Evolutionary conservation across 1,284 basidiomycete genomes (phyloP), one percentile per base, ranked within the genome.

Genomic region (Cutaneotrichosporon daszewskae): DNA sequence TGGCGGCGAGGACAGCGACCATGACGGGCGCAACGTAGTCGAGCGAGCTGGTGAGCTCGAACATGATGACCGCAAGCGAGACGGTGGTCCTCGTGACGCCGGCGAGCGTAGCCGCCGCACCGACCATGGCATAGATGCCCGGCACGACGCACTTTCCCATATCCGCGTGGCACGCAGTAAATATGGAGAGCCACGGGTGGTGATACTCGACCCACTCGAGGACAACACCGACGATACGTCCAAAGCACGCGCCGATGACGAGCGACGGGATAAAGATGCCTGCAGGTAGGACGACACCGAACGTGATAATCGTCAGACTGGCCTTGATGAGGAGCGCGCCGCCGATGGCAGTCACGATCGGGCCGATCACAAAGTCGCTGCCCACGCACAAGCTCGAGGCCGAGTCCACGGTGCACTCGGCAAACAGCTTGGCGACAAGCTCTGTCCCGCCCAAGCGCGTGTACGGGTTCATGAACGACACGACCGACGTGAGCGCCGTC

Each of bases 241-340:
- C 94, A 33, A 87, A 87, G 59, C 90, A 92, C 0, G 94, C 95
- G 16, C 94, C 95, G n/a, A 96, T 91, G 17, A 88, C 91, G 22
- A 99, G 79, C 0, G 91, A 90, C 0, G 95, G 94, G 22, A 99
- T 88, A 71, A 99, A 98, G 57, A 99, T 94, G 2, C 94, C 94
- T 5, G 92, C 91, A 13, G 90, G 90, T 4, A 95, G 63, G 61
- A 86, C 89, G 72, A 95, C 89, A 3, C 92, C 92, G 54, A 97
- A 98, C 0, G 92, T 97, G 33, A 96, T 77, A 43, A 94, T 77
- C 0, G 91, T 95, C 45, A 97, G 72, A 1, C 75, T 77, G 1
- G 82, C 85, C 69, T 92, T 92, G 57, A 91, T 81, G 35, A 90
- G 36, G 68, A 94, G 77, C 1, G 90, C 86, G 20, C 82, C 73